Percentiles rank a stretch among this genome's conserved stretches.
These are phyloP conservation scores for Ilyonectria destructans DNA, from an alignment of 2,329 filamentous ascomycete species.

Conservation along the genomic window DNA sequence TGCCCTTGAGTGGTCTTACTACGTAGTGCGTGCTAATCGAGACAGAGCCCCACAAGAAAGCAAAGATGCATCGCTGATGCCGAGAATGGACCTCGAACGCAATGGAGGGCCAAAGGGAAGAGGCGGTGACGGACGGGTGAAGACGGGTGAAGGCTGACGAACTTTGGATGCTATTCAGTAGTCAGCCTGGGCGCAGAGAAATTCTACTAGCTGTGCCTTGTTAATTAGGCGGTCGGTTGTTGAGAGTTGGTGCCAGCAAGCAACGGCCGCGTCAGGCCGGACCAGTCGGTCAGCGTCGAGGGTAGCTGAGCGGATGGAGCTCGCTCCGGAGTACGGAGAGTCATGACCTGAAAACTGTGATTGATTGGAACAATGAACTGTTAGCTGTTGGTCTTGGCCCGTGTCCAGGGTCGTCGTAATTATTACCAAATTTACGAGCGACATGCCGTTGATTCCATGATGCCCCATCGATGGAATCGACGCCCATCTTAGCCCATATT, in stretches of 20 bases:
- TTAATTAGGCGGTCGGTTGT: conserved; percentile 15
- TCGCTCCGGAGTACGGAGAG: not conserved
- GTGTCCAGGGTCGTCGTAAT: not conserved
- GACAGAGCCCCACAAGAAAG: conserved; percentile 13
- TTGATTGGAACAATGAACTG: not conserved
- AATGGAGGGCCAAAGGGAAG: conserved; percentile 15
- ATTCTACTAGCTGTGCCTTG: conserved; percentile 13
- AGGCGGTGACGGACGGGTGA: conserved; percentile 33
- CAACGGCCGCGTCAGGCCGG: not conserved
- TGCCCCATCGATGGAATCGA: conserved; percentile 23
- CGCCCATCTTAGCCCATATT: conserved; percentile 17
- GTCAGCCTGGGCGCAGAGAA: conserved; percentile 4
- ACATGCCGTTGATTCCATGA: conserved; percentile 8
- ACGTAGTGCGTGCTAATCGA: conserved; percentile 13
- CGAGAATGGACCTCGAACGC: conserved; percentile 28
- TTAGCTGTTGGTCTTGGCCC: not conserved
- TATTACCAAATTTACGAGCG: conserved; percentile 9
- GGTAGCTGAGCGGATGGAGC: conserved; percentile 1
- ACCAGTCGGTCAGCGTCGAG: not conserved
- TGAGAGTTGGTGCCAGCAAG: conserved; percentile 8
- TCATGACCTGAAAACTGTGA: not conserved
- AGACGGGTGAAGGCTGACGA: conserved; percentile 12
- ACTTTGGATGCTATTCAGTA: conserved; percentile 10
- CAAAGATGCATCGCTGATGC: conserved; percentile 30
- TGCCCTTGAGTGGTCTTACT: conserved; percentile 1